These are phyloP conservation scores for Nemania diffusa DNA, from an alignment of 2,329 filamentous ascomycete genomes.

Conservation along the genomic window DNA sequence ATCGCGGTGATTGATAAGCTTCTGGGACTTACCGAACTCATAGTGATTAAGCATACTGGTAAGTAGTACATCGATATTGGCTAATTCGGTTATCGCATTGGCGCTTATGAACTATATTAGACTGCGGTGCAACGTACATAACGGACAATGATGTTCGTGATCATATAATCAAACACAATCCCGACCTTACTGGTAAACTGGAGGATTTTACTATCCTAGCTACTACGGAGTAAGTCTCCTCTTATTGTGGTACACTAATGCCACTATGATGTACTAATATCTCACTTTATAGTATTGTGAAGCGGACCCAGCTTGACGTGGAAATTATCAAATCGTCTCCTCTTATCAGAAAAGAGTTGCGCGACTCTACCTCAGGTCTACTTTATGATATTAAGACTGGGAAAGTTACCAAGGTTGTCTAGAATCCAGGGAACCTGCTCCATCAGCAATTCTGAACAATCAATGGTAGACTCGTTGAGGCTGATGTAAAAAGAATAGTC, in stretches of 20 bases:
- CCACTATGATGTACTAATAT: background rate
- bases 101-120: slow-evolving; percentile 1
- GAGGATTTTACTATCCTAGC: background rate
- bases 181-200: slow-evolving; percentile 8
- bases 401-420: slow-evolving; percentile 20
- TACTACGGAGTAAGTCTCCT: slow-evolving; percentile 17
- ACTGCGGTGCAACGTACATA: slow-evolving; percentile 24
- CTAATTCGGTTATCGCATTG: background rate
- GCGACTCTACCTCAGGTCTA: slow-evolving; percentile 7
- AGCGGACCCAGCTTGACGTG: background rate
- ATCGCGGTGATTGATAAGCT: slow-evolving; percentile 10
- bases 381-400: slow-evolving; percentile 26
- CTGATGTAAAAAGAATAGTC: background rate
- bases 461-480: background rate
- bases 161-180: slow-evolving; percentile 23
- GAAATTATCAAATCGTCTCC: slow-evolving; percentile 24
- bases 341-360: slow-evolving; percentile 19
- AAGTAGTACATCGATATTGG: background rate
- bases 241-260: background rate
- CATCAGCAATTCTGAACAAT: background rate
- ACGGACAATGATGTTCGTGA: slow-evolving; percentile 17
- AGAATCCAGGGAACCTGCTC: background rate
- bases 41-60: slow-evolving; percentile 21
- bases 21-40: background rate
- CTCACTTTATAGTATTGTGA: background rate